A percentile compares a stretch with the other conserved stretches of the same genome.
These are phyloP conservation scores for Diaporthe ampelina DNA, from an alignment of 2,329 filamentous ascomycete species.

Conservation along the genomic window DNA sequence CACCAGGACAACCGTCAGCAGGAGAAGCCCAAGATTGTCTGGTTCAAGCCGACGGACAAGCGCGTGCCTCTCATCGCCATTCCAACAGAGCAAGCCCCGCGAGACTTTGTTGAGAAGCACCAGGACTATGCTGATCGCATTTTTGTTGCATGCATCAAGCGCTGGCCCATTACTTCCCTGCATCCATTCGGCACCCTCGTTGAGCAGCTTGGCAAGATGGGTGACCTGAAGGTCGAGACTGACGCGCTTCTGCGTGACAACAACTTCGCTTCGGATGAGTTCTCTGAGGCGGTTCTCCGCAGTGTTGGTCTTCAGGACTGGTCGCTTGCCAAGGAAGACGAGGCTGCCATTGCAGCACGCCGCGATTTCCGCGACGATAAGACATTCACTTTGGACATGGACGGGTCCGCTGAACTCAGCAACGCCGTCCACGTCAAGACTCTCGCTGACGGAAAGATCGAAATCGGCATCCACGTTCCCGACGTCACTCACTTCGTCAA, in stretches of 20 bases:
- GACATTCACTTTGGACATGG: constrained; percentile 92
- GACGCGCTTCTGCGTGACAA: constrained; percentile 97
- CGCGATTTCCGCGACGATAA: constrained; percentile 92
- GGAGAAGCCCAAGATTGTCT: constrained; percentile 99
- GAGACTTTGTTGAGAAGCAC: constrained; percentile 98
- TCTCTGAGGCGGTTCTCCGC: constrained; percentile 94
- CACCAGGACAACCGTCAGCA: constrained; percentile 86
- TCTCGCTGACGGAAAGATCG: constrained; percentile 85
- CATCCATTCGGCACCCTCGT: constrained; percentile 98
- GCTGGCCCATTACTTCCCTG: constrained; percentile 99
- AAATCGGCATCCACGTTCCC: constrained; percentile 94
- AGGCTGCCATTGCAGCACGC: constrained; percentile 78
- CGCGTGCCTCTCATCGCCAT: constrained; percentile 98
- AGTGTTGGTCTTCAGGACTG: constrained; percentile 94
- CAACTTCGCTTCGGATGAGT: constrained; percentile 98
- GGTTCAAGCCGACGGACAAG: constrained; percentile 99
- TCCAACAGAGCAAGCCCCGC: constrained; percentile 95
- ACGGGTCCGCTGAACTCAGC: constrained; percentile 88
- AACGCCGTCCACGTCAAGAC: constrained; percentile 94
- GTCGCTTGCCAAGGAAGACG: constrained; percentile 87
- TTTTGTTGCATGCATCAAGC: constrained; percentile 98
- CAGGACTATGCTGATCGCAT: constrained; percentile 98
- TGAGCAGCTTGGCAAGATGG: constrained; percentile 97
- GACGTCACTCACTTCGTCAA: constrained; percentile 98
- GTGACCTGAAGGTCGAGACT: constrained; percentile 96